These are phyloP conservation scores for Citrus sinensis DNA, from an alignment of 345 rosid species.

Conservation along the genomic window DVS_A1.0 CM039169.1:22913001-22913500, in stretches of 20 bases:
- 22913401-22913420: not conserved
- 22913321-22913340: slow-evolving; percentile 17
- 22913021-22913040: too few relatives aligned
- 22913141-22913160: too few relatives aligned
- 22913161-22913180: too few relatives aligned
- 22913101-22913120: too few relatives aligned
- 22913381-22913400: not conserved
- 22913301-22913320: slow-evolving; percentile 19
- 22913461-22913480: not conserved
- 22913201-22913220: too few relatives aligned
- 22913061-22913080: too few relatives aligned
- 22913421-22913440: not conserved
- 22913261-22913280: slow-evolving; percentile 17
- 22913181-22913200: too few relatives aligned
- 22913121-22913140: too few relatives aligned
- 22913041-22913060: too few relatives aligned
- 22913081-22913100: too few relatives aligned
- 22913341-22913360: slow-evolving; percentile 40
- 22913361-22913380: not conserved
- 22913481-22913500: not conserved
- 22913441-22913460: not conserved
- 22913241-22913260: slow-evolving; percentile 5
- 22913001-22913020: too few relatives aligned
- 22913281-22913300: slow-evolving; percentile 27
- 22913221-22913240: slow-evolving; percentile 9